These are phyloP conservation scores for Diaporthe amygdali DNA, from an alignment of 2,329 filamentous ascomycete species.

Conservation along the genomic window DNA sequence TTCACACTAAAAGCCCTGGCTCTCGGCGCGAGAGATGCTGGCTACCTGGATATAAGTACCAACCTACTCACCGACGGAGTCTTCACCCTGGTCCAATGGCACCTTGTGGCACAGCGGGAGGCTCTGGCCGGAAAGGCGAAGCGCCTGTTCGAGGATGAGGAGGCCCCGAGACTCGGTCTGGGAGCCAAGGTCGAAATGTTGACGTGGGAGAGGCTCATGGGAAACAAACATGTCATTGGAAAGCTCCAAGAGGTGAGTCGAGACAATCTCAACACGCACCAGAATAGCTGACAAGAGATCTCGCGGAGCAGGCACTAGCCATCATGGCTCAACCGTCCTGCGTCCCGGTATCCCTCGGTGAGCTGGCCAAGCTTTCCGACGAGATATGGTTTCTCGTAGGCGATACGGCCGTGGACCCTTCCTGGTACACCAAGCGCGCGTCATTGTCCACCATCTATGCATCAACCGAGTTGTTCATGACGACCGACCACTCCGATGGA, in stretches of 20 bases:
- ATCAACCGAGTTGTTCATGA: slow-evolving; percentile 90
- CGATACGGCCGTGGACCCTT: slow-evolving; percentile 79
- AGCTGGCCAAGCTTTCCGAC: slow-evolving; percentile 83
- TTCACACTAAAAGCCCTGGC: slow-evolving; percentile 78
- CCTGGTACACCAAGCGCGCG: slow-evolving; percentile 79
- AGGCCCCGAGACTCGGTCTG: slow-evolving; percentile 47
- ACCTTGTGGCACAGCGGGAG: slow-evolving; percentile 71
- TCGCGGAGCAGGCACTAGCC: slow-evolving; percentile 71
- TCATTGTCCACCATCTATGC: slow-evolving; percentile 66
- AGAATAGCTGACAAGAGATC: slow-evolving; percentile 5
- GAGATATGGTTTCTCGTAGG: slow-evolving; percentile 91
- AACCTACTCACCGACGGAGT: slow-evolving; percentile 81
- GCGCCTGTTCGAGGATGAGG: slow-evolving; percentile 43
- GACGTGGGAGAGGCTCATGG: slow-evolving; percentile 77
- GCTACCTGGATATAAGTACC: slow-evolving; percentile 85
- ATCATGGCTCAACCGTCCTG: slow-evolving; percentile 87
- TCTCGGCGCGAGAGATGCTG: slow-evolving; percentile 80
- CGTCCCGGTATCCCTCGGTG: slow-evolving; percentile 75
- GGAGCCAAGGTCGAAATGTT: slow-evolving; percentile 72
- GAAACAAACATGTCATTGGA: slow-evolving; percentile 73
- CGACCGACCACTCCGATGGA: slow-evolving; percentile 77
- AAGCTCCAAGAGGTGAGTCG: slow-evolving; percentile 83
- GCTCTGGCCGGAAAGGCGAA: slow-evolving; percentile 53
- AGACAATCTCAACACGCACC: too few relatives aligned
- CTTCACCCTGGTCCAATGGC: slow-evolving; percentile 82